Conservation (phyloP, 1,284 basidiomycete species). For the Moesziomyces globuligerus region DNA sequence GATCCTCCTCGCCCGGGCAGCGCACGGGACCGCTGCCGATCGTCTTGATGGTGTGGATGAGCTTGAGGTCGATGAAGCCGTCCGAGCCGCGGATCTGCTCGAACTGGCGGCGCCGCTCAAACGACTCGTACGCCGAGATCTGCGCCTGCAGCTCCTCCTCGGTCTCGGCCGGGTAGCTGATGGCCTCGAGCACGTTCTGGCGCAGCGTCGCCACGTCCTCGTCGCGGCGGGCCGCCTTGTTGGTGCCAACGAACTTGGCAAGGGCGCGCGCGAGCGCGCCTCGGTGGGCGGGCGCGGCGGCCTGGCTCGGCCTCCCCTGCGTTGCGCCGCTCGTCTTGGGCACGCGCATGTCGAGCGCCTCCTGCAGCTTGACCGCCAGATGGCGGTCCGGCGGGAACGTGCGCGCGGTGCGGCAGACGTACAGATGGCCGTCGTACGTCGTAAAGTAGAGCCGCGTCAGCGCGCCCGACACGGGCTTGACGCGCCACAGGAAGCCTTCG, state of each 20-base stretch:
- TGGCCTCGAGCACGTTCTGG: slow-evolving; percentile 54
- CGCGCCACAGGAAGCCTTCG: slow-evolving; percentile 79
- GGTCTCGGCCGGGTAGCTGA: slow-evolving; percentile 43
- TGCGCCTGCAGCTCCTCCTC: slow-evolving; percentile 53
- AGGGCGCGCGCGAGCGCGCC: slow-evolving; percentile 31
- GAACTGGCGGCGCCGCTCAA: slow-evolving; percentile 71
- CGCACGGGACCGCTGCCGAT: slow-evolving; percentile 54
- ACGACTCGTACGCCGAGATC: slow-evolving; percentile 51
- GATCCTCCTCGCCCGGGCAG: slow-evolving; percentile 47
- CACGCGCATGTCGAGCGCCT: slow-evolving; percentile 39
- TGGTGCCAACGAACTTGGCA: slow-evolving; percentile 37
- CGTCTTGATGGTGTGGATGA: slow-evolving; percentile 75
- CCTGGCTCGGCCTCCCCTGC: slow-evolving; percentile 8
- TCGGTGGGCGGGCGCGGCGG: slow-evolving; percentile 9
- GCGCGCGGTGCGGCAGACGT: slow-evolving; percentile 72
- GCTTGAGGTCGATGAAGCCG: slow-evolving; percentile 77
- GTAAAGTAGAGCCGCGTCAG: slow-evolving; percentile 77
- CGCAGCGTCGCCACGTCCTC: slow-evolving; percentile 67
- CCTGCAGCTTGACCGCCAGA: slow-evolving; percentile 68
- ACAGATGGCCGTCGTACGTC: slow-evolving; percentile 79
- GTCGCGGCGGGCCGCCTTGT: slow-evolving; percentile 45
- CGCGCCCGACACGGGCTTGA: slow-evolving; percentile 74
- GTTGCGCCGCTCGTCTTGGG: slow-evolving; percentile 27
- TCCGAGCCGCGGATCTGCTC: slow-evolving; percentile 76
- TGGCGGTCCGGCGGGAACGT: slow-evolving; percentile 78